A percentile compares a stretch with the other conserved stretches of the same genome.
phyloP scores from a whole-genome alignment of 2,329 filamentous ascomycete genomes.

The Claviceps citrina region DNA sequence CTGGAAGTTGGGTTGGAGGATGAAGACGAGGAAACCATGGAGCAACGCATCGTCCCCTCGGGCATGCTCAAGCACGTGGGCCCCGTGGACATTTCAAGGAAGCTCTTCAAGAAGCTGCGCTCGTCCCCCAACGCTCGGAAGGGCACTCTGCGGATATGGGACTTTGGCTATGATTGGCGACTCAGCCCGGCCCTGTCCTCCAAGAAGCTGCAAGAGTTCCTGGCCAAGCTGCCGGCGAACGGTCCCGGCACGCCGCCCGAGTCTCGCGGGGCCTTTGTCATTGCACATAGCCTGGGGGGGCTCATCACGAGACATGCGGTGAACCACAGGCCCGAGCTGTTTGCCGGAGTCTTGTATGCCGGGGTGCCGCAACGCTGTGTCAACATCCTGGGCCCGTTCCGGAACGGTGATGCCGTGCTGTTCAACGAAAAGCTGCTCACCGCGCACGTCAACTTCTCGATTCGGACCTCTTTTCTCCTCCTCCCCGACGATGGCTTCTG shows the following conservation, averaged over 20 bases:
- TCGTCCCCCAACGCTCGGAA: constrained; percentile 57
- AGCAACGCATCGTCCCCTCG: constrained; percentile 66
- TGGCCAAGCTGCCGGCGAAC: constrained; percentile 64
- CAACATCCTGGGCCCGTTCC: constrained; percentile 77
- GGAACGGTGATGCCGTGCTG: constrained; percentile 84
- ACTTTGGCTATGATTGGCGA: constrained; percentile 93
- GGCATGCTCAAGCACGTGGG: constrained; percentile 88
- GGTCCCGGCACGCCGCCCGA: constrained; percentile 33
- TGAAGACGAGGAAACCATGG: constrained; percentile 72
- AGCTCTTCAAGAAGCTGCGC: constrained; percentile 63
- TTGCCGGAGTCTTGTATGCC: constrained; percentile 72
- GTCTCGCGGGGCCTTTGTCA: constrained; percentile 57
- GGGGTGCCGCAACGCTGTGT: constrained; percentile 75
- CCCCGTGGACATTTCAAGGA: constrained; percentile 74
- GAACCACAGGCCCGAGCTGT: constrained; percentile 71
- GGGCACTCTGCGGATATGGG: constrained; percentile 63
- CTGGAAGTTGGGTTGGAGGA: constrained; percentile 70
- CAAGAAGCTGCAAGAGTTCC: constrained; percentile 52
- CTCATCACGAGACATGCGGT: constrained; percentile 78
- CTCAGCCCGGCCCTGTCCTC: constrained; percentile 67
- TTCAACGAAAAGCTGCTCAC: constrained; percentile 81
- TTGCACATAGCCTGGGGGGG: constrained; percentile 78
- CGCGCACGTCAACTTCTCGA: constrained; percentile 82
- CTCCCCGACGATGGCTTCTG: constrained; percentile 76
- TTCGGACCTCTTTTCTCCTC: constrained; percentile 72